Evolutionary conservation across 2,329 filamentous ascomycete genomes (phyloP).

Genomic region (Dothistroma pini): DNA sequence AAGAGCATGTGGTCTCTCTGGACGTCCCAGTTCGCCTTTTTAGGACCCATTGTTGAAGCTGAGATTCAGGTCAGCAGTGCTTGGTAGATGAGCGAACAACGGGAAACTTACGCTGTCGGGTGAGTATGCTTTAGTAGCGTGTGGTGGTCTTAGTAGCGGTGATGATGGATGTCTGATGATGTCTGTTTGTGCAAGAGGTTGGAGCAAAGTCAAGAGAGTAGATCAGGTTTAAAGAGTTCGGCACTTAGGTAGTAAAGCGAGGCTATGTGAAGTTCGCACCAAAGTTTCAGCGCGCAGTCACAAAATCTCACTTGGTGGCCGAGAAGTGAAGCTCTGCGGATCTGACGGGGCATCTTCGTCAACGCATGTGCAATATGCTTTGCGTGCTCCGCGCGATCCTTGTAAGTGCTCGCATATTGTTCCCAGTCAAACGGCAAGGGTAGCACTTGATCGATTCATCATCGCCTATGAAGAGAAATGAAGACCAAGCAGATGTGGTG

Average conservation of each 20-base stretch:
- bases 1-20: slow-evolving; percentile 26
- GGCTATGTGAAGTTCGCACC: background rate
- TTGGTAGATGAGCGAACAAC: background rate
- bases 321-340: background rate
- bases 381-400: slow-evolving; percentile 2
- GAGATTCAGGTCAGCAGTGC: background rate
- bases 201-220: background rate
- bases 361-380: background rate
- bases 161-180: too few relatives aligned
- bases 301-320: background rate
- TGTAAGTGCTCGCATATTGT: background rate
- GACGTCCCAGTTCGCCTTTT: slow-evolving; percentile 21
- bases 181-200: background rate
- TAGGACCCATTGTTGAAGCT: slow-evolving; percentile 16
- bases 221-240: background rate
- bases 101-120: too few relatives aligned
- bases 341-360: background rate
- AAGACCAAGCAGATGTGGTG: background rate
- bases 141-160: too few relatives aligned
- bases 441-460: background rate
- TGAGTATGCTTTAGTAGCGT: too few relatives aligned
- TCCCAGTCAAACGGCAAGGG: background rate
- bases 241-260: background rate
- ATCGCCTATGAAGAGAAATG: background rate
- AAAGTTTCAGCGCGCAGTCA: background rate